These are phyloP conservation scores for Skeletonema tropicum DNA, from an alignment of 108 stramenopile genomes.

Conservation along the genomic window DNA sequence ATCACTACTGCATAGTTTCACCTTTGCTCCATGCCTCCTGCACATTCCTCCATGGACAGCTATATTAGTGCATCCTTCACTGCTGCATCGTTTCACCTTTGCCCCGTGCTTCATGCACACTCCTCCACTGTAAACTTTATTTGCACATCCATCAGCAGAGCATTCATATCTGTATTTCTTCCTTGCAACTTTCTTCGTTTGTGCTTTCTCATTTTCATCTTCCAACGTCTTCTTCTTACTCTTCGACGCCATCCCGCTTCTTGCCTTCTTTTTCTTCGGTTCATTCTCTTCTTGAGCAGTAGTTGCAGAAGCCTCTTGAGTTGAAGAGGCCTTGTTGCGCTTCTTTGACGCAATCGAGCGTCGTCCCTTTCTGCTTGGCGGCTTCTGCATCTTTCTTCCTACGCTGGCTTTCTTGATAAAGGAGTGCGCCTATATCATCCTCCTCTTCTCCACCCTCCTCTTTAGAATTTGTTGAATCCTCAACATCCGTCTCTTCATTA, in stretches of 20 bases:
- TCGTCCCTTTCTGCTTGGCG: background rate
- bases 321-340: background rate
- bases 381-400: background rate
- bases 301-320: too few species aligned
- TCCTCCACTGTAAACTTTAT: too few species aligned
- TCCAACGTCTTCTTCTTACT: too few species aligned
- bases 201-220: too few species aligned
- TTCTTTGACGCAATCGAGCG: background rate
- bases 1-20: too few species aligned
- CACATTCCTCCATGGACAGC: background rate
- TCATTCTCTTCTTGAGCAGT: too few species aligned
- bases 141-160: background rate
- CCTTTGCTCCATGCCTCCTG: too few species aligned
- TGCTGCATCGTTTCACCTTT: background rate
- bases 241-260: too few species aligned
- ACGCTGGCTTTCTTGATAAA: background rate
- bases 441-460: background rate
- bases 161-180: background rate
- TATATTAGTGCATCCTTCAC: conserved; percentile 1
- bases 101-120: too few species aligned
- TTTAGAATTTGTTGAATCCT: background rate
- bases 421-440: background rate
- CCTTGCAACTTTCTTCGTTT: too few species aligned
- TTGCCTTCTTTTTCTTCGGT: too few species aligned
- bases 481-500: background rate